Evolutionary conservation across 306 rosid species (phyloP).

Genomic region (Nissolia schottii): DNA sequence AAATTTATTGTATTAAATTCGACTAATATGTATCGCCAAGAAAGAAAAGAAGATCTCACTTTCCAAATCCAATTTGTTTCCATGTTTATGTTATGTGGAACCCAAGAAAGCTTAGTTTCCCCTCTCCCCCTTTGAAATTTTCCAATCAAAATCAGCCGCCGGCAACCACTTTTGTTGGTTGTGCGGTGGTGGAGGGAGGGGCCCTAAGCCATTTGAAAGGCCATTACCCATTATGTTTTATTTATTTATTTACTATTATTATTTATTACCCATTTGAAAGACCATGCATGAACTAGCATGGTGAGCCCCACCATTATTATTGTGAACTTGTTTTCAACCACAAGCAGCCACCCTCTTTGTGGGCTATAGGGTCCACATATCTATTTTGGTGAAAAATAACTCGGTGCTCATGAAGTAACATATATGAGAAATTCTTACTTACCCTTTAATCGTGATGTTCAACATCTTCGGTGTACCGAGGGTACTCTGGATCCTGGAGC

Average conservation of each 20-base stretch:
- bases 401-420: too few relatives aligned
- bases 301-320: slow-evolving; percentile 6
- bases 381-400: neutral
- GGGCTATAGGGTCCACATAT: neutral
- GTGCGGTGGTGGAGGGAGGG: too few relatives aligned
- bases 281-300: neutral
- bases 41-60: neutral
- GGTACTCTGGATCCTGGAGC: too few relatives aligned
- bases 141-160: slow-evolving; percentile 21
- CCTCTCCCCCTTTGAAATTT: neutral
- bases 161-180: slow-evolving; percentile 12
- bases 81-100: neutral
- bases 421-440: too few relatives aligned
- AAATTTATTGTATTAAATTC: neutral
- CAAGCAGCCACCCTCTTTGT: slow-evolving; percentile 15
- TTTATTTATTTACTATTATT: too few relatives aligned
- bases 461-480: too few relatives aligned
- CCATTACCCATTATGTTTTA: too few relatives aligned
- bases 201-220: neutral
- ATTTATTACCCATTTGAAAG: neutral
- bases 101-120: neutral
- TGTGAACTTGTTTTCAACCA: neutral
- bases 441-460: too few relatives aligned
- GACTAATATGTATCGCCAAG: neutral
- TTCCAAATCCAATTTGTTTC: neutral